phyloP scores from a whole-genome alignment of 306 rosid species.

The Quercus variabilis region DNA sequence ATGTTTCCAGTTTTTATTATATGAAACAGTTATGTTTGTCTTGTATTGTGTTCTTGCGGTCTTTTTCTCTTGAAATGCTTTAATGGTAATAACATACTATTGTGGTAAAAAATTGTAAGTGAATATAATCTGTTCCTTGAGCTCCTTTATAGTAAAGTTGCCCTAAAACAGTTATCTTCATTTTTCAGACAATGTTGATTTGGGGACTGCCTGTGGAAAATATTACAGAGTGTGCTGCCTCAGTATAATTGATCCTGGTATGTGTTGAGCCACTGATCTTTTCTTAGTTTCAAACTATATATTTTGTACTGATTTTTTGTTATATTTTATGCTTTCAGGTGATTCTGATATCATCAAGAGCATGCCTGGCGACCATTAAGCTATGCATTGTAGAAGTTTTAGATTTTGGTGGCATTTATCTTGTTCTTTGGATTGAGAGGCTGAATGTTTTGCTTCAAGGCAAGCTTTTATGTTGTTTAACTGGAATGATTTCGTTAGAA shows the following conservation, averaged over 20 bases:
- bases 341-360: conserved; percentile 53
- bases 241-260: conserved; percentile 81
- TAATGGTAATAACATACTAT: too few species aligned
- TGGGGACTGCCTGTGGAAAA: conserved; percentile 86
- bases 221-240: conserved; percentile 86
- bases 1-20: neutral
- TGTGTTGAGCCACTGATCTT: neutral
- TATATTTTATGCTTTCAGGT: conserved; percentile 33
- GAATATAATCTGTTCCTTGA: neutral
- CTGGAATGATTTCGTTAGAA: neutral
- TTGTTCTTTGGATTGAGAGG: conserved; percentile 7
- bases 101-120: neutral
- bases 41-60: neutral
- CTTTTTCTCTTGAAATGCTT: neutral
- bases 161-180: neutral
- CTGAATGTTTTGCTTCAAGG: conserved; percentile 4
- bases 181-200: conserved; percentile 62
- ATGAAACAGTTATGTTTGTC: neutral
- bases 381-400: neutral
- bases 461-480: neutral
- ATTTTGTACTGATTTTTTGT: neutral
- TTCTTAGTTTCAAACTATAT: neutral
- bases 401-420: conserved; percentile 27
- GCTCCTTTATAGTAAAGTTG: neutral
- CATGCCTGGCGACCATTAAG: conserved; percentile 43